Base-by-base conservation (phyloP, 2,329 filamentous ascomycete genomes). In the Claviceps sp. region DNA sequence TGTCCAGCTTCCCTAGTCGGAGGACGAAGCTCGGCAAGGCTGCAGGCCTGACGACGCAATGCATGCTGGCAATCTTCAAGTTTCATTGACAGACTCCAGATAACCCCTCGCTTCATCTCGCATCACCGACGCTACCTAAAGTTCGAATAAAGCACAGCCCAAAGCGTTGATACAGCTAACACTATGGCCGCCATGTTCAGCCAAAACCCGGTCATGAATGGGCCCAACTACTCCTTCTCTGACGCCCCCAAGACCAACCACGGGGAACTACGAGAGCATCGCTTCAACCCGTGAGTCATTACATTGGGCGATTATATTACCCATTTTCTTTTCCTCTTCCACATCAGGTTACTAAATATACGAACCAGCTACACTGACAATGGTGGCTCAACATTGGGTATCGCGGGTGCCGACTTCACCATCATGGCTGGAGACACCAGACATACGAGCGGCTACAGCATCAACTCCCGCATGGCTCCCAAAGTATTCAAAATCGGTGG, bases 401-500 rank as follows among this genome's bases (percentile, higher is more conserved):
- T 98, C 69, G 85, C 89, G 41, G 93, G 94, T 61, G 82, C 83
- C 65, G 87, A 94, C 75, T 98, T 97, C 76, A 82, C 89, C 65
- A 94, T 98, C 73, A 82, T 98, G 68, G 93, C 93, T 45, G 93
- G 94, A 71, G 93, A 98, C 75, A 98, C 93, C 61, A 87, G 93
- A 67, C 88, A 89, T 65, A 95, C 90, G 52, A 86, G 87, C 58
- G 93, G 94, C 66, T 98, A 95, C 82, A 96, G 86, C 77, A 98
- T 98, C 84, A 96, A 98, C 81, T 90, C 90, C 54, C 87, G 93
- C 63, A 91, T 87, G 75, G 81, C 85, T 54, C 93, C 93, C 53
- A 98, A 98, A 73, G 86, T 98, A 57, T 98, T 95, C 81, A 89
- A 87, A 72, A 94, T 98, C 61, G 93, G 94, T 55, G 93, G 91